Percentiles rank a stretch among this genome's conserved stretches.
These are phyloP conservation scores for Blastomyces parvus DNA, from an alignment of 2,329 filamentous ascomycete genomes.

Conservation along the genomic window DNA sequence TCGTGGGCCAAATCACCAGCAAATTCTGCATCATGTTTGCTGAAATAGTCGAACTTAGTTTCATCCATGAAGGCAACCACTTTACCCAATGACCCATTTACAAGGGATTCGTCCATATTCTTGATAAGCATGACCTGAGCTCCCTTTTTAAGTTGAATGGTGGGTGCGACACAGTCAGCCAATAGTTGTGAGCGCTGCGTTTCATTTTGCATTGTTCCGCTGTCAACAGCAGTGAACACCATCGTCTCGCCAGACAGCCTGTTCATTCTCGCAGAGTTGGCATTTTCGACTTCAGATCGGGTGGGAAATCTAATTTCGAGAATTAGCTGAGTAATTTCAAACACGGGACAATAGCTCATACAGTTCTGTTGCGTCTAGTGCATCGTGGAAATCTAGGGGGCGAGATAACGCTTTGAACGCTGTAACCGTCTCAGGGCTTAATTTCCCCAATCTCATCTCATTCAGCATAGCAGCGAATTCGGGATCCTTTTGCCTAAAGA, in stretches of 20 bases:
- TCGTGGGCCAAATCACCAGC: slow-evolving; percentile 40
- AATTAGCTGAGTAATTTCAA: slow-evolving; percentile 2
- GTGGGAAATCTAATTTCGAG: slow-evolving; percentile 61
- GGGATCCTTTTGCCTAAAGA: slow-evolving; percentile 89
- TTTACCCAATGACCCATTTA: slow-evolving; percentile 88
- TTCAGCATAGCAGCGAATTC: slow-evolving; percentile 93
- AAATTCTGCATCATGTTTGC: slow-evolving; percentile 48
- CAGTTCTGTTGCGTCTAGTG: slow-evolving; percentile 75
- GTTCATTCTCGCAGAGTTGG: slow-evolving; percentile 66
- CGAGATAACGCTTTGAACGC: slow-evolving; percentile 67
- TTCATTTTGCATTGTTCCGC: slow-evolving; percentile 57
- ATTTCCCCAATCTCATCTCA: slow-evolving; percentile 84
- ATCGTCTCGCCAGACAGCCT: slow-evolving; percentile 59
- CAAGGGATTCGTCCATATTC: slow-evolving; percentile 86
- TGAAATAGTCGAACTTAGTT: slow-evolving; percentile 50
- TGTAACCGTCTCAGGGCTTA: slow-evolving; percentile 64
- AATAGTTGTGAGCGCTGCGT: slow-evolving; percentile 66
- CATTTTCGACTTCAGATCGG: slow-evolving; percentile 75
- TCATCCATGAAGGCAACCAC: slow-evolving; percentile 73
- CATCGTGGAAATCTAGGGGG: slow-evolving; percentile 61
- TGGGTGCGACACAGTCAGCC: slow-evolving; percentile 80
- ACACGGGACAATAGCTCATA: slow-evolving; percentile 31
- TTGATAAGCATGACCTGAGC: slow-evolving; percentile 99
- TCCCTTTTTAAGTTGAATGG: slow-evolving; percentile 73
- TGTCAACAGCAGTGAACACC: slow-evolving; percentile 64